Evolutionary conservation across 768 basidiomycete species (phyloP), one percentile per base, ranked within the genome.

Genomic region (Lentinula guzmanii): DNA sequence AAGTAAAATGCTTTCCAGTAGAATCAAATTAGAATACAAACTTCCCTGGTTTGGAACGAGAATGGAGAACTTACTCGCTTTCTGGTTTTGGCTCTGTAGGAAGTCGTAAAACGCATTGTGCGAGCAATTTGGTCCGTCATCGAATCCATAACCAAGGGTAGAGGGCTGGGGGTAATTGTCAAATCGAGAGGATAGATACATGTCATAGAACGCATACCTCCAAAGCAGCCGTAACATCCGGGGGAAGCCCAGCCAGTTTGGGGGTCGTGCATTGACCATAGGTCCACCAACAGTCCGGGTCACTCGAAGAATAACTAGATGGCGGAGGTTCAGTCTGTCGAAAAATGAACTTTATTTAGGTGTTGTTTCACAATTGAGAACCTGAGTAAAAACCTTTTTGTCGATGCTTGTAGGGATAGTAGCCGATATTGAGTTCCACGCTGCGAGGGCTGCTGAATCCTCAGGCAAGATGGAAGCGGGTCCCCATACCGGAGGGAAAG

Each of bases 71-170:
- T 68, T 60, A 82, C 82, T 84, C 4, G 86, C 85, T 77, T 79
- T 83, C 72, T 87, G 86, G 18, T 84, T 75, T 64, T 86, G 73
- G 9, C 73, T 67, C 1, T 66, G 53, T 33, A 87, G 75, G 63
- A 70, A 87, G 62, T 85, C 76, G 50, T 87, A 86, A 63, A 86
- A 87, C 2, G 72, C 76, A 59, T 86, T 86, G 62, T 87, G 86
- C 4, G 83, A 79, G 65, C 85, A 87, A 64, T 83, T 85, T 2
- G 86, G 86, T 1, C 86, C 86, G 62, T 87, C 85, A 62, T 87
- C 86, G 62, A 86, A 86, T 3, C 78, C 82, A 54, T 82, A 86
- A 1, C 83, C 86, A n/a, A 85, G 71, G 3, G 85, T 83, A 10
- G 35, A 48, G 10, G 58, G 58, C 58, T 46, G 28, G 8, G 52